Base-by-base conservation (phyloP, 23 red algal species). In the Gracilariopsis chorda region DNA sequence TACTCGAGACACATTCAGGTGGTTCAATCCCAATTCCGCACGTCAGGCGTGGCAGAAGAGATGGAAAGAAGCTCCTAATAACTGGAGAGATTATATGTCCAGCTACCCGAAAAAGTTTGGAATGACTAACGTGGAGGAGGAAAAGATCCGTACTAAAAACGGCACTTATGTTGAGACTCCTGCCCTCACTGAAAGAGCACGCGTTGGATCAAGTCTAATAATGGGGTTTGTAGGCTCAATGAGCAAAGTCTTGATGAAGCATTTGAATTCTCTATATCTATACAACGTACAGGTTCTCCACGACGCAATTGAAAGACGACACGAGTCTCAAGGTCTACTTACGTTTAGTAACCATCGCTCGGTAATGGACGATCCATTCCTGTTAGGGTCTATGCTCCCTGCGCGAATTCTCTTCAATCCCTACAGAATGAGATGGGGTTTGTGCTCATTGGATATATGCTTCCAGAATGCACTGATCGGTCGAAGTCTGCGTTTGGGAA, bases 361-460 rank as follows among this genome's bases (percentile, higher is more conserved):
- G 13, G 91, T 95, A 6, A 79, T 95, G 34, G 96, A 98, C 32
- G 96, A 98, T 56, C 96, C 96, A 21, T 92, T 98, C 84, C 58
- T 98, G 67, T 48, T 98, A 20, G 90, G 75, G 16, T 63, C 92
- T 25, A 25, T 95, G 11, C 85, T 98, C 20, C 96, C 96, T 39
- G 51, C 53, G 46, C 77, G 92, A 47, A 83, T 93, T 58, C 88
- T 98, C 25, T 44, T 95, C 13, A 71, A 87, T 34, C 92, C 96
- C 47, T 49, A 55, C 19, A 27, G 42, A 24, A 90, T 98, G 90
- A 86, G 96, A 35, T 98, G 92, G 91, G 91, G 96, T 51, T 60
- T 98, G 21, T 98, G 96, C 77, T 90, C 96, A 11, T 73, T 95
- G 20, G 96, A 98, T 51, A 95, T 98, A 67, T 98, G 96, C 63